phyloP scores from a whole-genome alignment of 1,284 basidiomycete species.

The Trametes versicolor region DNA sequence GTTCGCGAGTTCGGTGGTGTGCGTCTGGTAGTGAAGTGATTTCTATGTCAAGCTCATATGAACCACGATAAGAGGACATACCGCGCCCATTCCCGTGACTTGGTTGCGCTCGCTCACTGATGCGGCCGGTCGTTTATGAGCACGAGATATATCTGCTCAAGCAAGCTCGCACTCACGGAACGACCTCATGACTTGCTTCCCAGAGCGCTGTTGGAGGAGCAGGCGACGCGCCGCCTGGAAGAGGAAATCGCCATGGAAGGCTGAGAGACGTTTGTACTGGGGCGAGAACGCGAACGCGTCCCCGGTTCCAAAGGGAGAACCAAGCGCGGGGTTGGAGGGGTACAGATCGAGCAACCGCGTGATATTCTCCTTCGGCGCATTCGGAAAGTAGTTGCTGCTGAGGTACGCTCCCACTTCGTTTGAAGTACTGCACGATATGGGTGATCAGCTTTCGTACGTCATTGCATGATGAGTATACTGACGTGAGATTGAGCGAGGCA shows the following conservation, averaged over 20 bases:
- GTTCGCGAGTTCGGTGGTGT: slow-evolving; percentile 34
- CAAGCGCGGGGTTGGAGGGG: slow-evolving; percentile 52
- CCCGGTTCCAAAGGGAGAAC: slow-evolving; percentile 62
- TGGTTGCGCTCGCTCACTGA: slow-evolving; percentile 58
- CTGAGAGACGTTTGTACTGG: slow-evolving; percentile 60
- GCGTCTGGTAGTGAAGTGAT: slow-evolving; percentile 8
- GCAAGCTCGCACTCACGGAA: slow-evolving; percentile 31
- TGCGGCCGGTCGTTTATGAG: no score
- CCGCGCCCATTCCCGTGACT: slow-evolving; percentile 54
- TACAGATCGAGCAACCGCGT: slow-evolving; percentile 45
- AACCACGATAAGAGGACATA: slow-evolving; percentile 33
- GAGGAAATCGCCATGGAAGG: slow-evolving; percentile 56
- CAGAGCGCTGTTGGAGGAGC: slow-evolving; percentile 45
- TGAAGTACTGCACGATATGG: slow-evolving; percentile 22
- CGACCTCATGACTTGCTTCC: slow-evolving; percentile 40
- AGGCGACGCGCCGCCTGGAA: slow-evolving; percentile 57
- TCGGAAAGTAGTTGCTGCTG: slow-evolving; percentile 30
- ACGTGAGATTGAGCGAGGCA: slow-evolving; percentile 45
- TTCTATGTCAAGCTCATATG: neutral
- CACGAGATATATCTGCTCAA: neutral
- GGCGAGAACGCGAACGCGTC: slow-evolving; percentile 53
- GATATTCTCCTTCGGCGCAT: slow-evolving; percentile 24
- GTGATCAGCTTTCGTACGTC: neutral
- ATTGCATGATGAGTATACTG: slow-evolving; percentile 14
- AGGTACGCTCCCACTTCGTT: slow-evolving; percentile 31